Base-by-base conservation (phyloP, 306 rosid species). In the Fragaria vesca region DNA sequence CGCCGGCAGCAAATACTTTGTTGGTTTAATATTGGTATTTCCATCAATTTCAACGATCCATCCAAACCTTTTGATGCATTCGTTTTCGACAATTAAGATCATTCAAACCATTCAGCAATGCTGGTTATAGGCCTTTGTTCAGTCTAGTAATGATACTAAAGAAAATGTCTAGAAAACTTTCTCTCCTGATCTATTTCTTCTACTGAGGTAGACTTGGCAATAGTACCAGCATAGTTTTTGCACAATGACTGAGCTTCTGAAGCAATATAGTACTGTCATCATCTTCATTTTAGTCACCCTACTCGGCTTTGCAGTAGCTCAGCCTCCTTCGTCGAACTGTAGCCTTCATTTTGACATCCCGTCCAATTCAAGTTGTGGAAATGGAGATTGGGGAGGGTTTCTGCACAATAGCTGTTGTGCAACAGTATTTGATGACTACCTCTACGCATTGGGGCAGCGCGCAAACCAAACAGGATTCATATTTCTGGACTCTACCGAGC, bases 401-500 rank as follows among this genome's bases (percentile, higher is more conserved):
- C 71, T 83, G 13, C 51, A 55, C 32, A 73, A 26, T 9, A 76
- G 72, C 48, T 81, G 78, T 46, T 84, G 83, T 66, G 77, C 73
- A 34, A 54, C 54, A 15, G 76, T 83, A 12, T 85, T 83, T 69
- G 73, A 84, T 52, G 78, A 73, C 65, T 85, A 85, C 81, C 79
- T 88, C 38, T 81, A 77, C 5, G 83, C 81, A 12, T 55, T 88
- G 11, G 85, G 76, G 16, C 61, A n/a, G 73, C 43, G 51, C 7
- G 91, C 86, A 55, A 83, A 85, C 60, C 81, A 71, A 79, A 85
- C 82, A 1, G 89, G 86, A 8, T 8, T 30, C 12, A 40, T 88
- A 75, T 88, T 18, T 77, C 51, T 81, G 21, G 66, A 81, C 72
- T 77, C 87, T 4, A 78, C 74, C 3, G 82, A 85, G 77, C 88